Evolutionary conservation across 495 filamentous ascomycete genomes (phyloP).

Genomic region (Friedmanniomyces simplex): DNA sequence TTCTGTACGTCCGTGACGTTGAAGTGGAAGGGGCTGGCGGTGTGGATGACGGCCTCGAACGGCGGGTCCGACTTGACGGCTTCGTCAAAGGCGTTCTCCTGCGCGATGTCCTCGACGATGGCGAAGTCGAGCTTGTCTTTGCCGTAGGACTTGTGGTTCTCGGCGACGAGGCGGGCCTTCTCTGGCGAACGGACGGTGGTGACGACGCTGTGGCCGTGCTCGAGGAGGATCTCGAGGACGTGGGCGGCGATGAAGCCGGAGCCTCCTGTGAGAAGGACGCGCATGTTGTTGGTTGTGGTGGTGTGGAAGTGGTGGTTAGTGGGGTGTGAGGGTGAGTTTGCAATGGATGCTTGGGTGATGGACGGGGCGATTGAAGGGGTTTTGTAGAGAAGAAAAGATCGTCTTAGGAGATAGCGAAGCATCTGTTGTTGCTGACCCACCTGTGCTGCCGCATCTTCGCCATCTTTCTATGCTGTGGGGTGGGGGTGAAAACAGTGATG

Average conservation of each 20-base stretch:
- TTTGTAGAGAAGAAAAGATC: not conserved
- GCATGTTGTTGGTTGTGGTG: constrained; percentile 38
- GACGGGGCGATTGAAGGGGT: not conserved
- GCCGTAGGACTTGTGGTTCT: constrained; percentile 44
- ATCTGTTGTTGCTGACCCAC: not conserved
- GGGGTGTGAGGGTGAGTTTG: too few species aligned
- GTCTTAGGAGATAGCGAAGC: constrained; percentile 2
- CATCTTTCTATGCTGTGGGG: too few species aligned
- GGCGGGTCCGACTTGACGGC: constrained; percentile 57
- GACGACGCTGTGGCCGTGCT: constrained; percentile 61
- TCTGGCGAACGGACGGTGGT: constrained; percentile 72
- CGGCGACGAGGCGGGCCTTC: constrained; percentile 66
- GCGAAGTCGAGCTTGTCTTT: constrained; percentile 60
- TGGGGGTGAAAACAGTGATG: not conserved
- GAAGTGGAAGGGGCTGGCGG: constrained; percentile 74
- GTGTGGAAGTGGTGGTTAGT: not conserved
- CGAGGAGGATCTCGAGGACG: constrained; percentile 62
- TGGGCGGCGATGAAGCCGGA: constrained; percentile 72
- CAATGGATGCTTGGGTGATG: not conserved
- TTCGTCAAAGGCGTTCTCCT: constrained; percentile 66
- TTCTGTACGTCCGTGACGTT: constrained; percentile 57
- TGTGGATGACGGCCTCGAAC: constrained; percentile 81
- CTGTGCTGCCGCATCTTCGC: not conserved
- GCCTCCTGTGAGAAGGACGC: constrained; percentile 53
- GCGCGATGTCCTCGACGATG: constrained; percentile 75